A percentile compares a stretch with the other conserved stretches of the same genome.
Conservation (phyloP, 495 filamentous ascomycete genomes). For the Entonaema liquescens region DNA sequence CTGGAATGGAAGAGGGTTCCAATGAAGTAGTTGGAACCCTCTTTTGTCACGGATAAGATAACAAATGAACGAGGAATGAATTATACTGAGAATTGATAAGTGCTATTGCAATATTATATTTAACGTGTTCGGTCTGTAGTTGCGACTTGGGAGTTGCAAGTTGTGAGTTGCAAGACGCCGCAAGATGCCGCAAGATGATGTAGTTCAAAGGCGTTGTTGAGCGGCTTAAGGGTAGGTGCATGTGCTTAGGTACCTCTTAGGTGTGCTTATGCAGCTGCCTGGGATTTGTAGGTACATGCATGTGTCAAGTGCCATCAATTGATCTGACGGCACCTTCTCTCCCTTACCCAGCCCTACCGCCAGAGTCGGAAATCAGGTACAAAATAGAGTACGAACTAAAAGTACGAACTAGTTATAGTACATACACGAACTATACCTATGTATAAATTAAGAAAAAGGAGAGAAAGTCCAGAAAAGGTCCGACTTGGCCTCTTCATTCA, state of each 20-base stretch:
- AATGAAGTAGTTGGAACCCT: slow-evolving; percentile 21
- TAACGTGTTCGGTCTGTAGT: neutral
- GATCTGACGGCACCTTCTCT: neutral
- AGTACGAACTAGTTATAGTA: neutral
- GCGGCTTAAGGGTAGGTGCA: neutral
- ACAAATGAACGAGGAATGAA: neutral
- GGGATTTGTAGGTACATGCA: neutral
- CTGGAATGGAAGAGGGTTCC: slow-evolving; percentile 11
- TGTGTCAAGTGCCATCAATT: too few species aligned
- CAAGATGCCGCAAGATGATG: neutral
- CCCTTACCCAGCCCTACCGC: too few species aligned
- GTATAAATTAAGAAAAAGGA: neutral
- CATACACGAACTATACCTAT: too few species aligned
- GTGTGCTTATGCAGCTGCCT: neutral
- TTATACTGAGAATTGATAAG: neutral
- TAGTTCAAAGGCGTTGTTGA: neutral
- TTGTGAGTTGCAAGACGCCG: neutral
- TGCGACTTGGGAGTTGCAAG: neutral
- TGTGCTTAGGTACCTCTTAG: neutral
- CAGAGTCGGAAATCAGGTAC: neutral
- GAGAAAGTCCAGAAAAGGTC: neutral
- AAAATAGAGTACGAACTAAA: neutral
- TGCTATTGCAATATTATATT: neutral
- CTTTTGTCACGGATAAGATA: neutral
- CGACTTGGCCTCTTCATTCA: slow-evolving; percentile 6